A percentile compares a stretch with the other conserved stretches of the same genome.
Conservation (phyloP, 2,329 filamentous ascomycete species). For the Venturiaceae sp. region DNA sequence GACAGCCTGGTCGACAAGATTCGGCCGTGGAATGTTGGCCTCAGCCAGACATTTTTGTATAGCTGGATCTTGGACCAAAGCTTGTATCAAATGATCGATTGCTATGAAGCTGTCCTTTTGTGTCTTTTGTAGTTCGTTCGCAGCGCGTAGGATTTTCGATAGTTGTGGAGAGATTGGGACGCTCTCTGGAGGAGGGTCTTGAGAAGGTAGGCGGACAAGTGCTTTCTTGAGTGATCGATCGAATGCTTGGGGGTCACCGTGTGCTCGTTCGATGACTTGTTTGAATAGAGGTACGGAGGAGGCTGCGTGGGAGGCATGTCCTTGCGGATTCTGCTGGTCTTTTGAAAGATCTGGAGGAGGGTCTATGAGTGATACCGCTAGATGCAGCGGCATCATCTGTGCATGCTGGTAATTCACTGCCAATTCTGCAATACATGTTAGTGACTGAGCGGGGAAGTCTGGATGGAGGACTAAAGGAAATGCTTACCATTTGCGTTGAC, state of each 20-base stretch:
- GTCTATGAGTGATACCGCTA: constrained; percentile 74
- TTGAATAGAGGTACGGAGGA: constrained; percentile 70
- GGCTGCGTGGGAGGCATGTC: constrained; percentile 46
- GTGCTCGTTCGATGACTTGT: constrained; percentile 87
- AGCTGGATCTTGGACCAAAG: constrained; percentile 66
- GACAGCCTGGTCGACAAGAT: constrained; percentile 84
- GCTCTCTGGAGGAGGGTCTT: constrained; percentile 88
- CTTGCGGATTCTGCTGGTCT: constrained; percentile 57
- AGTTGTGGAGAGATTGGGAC: constrained; percentile 76
- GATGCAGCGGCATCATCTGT: constrained; percentile 81
- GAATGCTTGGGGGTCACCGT: constrained; percentile 83
- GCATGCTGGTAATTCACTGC: constrained; percentile 86
- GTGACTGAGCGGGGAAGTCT: too few species aligned
- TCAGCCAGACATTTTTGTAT: constrained; percentile 71
- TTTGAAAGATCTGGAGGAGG: constrained; percentile 64
- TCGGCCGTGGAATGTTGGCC: constrained; percentile 82
- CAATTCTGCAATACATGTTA: too few species aligned
- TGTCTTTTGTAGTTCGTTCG: constrained; percentile 87
- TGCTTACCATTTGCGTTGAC: constrained; percentile 85
- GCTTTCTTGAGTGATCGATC: constrained; percentile 86
- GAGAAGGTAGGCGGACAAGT: constrained; percentile 82
- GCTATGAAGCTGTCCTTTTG: constrained; percentile 95
- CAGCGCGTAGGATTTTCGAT: constrained; percentile 70
- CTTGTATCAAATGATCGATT: constrained; percentile 86
- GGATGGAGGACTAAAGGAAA: too few species aligned